Base-by-base conservation (phyloP, 1,284 basidiomycete genomes). In the Malassezia cuniculi region DNA sequence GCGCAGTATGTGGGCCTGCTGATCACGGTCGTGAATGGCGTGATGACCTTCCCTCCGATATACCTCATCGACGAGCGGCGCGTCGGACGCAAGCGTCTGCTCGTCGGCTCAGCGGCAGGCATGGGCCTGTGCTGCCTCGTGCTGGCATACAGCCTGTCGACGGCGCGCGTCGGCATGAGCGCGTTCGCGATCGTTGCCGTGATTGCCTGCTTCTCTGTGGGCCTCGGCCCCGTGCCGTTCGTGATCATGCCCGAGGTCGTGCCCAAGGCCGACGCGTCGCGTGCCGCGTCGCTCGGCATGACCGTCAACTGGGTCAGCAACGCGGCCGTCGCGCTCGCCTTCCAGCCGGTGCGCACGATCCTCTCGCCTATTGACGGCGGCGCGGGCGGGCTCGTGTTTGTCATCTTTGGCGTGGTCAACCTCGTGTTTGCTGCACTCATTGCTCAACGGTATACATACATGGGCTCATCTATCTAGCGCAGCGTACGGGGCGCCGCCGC, bases 231-330 rank as follows among this genome's bases (percentile, higher is more conserved):
- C 4, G 47, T 93, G 24, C 87, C 87, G 0, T 93, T 87, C 63
- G 78, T 94, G 28, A 80, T 93, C 68, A 79, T 90, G 21, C 79
- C 85, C n/a, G 87, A 94, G 61, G 76, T 93, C 17, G 80, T 86
- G 0, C 87, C 87, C 4, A 26, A 48, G 31, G 52, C 85, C 80
- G 82, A 84, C 26, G 81, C 85, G 10, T 82, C 84, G 7, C 78
- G 82, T 1, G 72, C 87, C 6, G 85, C 86, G 0, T 83, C 83
- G 1, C 73, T 87, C 7, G 80, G 79, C 0, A 71, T 90, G 16
- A 82, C 82, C 6, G 56, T 82, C n/a, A 86, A 85, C 57, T 93
- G 85, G 86, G 75, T 79, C 31, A 72, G 76, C 15, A 89, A 86
- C 65, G 86, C 89, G 60, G 39, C 80, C 49, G 79, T 90, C 26